phyloP scores from a whole-genome alignment of 2,329 filamentous ascomycete species.

The Ceratocystis colombiana region DNA sequence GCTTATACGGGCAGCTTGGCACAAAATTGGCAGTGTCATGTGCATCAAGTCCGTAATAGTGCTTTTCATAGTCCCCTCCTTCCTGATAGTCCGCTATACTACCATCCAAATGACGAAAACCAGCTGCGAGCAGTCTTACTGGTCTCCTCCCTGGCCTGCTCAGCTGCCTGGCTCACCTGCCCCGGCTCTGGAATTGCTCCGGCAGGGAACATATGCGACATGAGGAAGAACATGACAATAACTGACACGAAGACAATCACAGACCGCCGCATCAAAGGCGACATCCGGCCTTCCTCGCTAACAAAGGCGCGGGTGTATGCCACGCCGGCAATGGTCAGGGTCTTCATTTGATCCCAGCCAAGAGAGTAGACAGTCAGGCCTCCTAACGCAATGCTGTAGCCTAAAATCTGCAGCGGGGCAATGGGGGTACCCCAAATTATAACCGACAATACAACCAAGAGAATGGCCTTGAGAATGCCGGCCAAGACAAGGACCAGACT shows the following conservation, averaged over 20 bases:
- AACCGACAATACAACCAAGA: conserved; percentile 67
- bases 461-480: conserved; percentile 79
- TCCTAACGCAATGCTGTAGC: conserved; percentile 59
- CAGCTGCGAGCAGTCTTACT: conserved; percentile 23
- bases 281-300: conserved; percentile 28
- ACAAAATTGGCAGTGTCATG: no score
- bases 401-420: conserved; percentile 59
- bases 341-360: conserved; percentile 30
- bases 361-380: conserved; percentile 45
- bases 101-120: conserved; percentile 25
- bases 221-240: conserved; percentile 27
- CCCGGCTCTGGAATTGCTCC: neutral
- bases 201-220: conserved; percentile 25
- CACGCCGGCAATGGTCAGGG: conserved; percentile 20
- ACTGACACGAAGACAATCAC: conserved; percentile 27
- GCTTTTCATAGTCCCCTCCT: no score
- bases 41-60: no score
- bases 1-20: neutral
- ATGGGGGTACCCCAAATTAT: conserved; percentile 68
- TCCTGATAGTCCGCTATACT: neutral
- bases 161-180: conserved; percentile 18
- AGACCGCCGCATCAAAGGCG: conserved; percentile 28
- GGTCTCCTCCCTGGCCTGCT: conserved; percentile 20
- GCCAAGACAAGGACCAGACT: conserved; percentile 76
- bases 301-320: conserved; percentile 26